phyloP scores from a whole-genome alignment of 1,139 yeast species.

The Taiozyma sp. region DNA sequence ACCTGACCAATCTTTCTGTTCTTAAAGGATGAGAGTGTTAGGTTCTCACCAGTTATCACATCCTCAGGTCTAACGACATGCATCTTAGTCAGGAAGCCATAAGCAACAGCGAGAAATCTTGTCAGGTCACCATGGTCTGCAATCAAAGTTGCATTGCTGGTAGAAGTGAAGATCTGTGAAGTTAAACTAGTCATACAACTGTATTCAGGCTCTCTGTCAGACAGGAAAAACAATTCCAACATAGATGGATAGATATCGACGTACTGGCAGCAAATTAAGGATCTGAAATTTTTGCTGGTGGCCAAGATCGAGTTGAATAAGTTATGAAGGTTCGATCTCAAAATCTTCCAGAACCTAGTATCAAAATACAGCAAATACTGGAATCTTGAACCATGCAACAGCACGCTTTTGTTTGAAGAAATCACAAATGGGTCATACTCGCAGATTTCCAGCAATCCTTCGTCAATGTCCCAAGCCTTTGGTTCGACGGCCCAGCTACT shows the following conservation, averaged over 20 bases:
- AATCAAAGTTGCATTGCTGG: constrained; percentile 69
- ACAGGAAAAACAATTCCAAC: constrained; percentile 66
- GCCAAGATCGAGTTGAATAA: constrained; percentile 68
- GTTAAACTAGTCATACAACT: constrained; percentile 73
- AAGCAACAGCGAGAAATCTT: constrained; percentile 62
- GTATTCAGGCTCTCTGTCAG: constrained; percentile 80
- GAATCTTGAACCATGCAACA: constrained; percentile 63
- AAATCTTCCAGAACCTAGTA: constrained; percentile 66
- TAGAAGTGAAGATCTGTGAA: constrained; percentile 85
- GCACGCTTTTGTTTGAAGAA: constrained; percentile 25
- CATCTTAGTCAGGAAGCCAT: constrained; percentile 58
- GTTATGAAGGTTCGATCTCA: constrained; percentile 60
- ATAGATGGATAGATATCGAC: constrained; percentile 78
- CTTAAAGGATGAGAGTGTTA: constrained; percentile 49
- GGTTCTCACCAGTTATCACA: constrained; percentile 38
- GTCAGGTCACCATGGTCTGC: constrained; percentile 67
- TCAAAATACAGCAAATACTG: constrained; percentile 73
- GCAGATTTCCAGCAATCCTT: constrained; percentile 40
- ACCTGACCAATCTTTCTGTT: constrained; percentile 83
- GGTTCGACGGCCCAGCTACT: constrained; percentile 31
- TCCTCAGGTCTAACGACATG: constrained; percentile 45
- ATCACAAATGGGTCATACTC: constrained; percentile 34
- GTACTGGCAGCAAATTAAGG: constrained; percentile 68
- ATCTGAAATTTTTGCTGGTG: constrained; percentile 56
- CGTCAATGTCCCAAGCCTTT: constrained; percentile 37